Base-by-base conservation (phyloP, 352 stramenopile species). In the Paralagenidium karlingii region DNA sequence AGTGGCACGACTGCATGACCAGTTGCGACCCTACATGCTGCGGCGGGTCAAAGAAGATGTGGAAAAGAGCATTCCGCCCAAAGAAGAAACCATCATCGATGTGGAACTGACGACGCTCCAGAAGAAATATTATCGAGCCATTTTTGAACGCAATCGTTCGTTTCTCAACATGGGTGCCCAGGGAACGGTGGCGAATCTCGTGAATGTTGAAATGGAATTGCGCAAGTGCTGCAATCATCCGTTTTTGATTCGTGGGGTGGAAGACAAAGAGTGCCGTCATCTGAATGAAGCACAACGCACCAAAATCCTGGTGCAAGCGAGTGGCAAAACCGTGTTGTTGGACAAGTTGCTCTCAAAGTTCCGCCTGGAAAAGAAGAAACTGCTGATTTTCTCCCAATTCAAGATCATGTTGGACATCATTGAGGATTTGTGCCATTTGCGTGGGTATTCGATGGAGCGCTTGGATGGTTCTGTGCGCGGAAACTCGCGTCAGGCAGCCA, bases 181-280 rank as follows among this genome's bases (percentile, higher is more conserved):
- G 22, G 76, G 95, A 7, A 96, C 79, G 3, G 91, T 97, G 37
- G 88, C 74, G 8, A 98, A 97, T 51, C 63, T 99, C 19, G 97
- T 98, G 62, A 99, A 99, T 46, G 96, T 99, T 43, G 94, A 99
- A 63, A 99, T 99, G 95, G 95, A 99, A 51, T 68, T 99, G 38
- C 77, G 96, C 43, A 99, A 99, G 65, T 99, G 94, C 63, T 99
- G 96, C 66, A 99, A 99, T 54, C 96, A 99, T 56, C 97, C 97
- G 10, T 99, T 98, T 59, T 71, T 99, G 25, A 94, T 99, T 45
- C 73, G 87, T 27, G 96, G 96, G 15, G 90, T 99, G 2, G 96
- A 99, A 58, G 88, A 98, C 19, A 95, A 97, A 48, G 95, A 99
- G 55, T 92, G 94, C n/a, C 53, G 49, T n/a, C 45, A 63, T 25